Base-by-base conservation (phyloP, 164 flowering plant genomes). In the Houttuynia cordata region DNA sequence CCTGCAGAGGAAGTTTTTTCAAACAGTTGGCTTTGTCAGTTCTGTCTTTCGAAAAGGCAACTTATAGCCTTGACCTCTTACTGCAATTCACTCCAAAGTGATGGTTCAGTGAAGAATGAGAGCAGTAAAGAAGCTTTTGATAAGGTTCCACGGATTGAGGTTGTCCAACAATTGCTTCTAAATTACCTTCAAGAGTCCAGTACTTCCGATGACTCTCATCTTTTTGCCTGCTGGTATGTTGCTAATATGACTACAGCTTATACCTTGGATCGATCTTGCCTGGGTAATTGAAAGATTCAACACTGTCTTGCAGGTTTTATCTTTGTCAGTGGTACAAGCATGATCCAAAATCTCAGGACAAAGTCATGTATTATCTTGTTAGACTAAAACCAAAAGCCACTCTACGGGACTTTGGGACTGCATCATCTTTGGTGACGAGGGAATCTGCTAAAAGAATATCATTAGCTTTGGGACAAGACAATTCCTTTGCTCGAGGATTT, bases 241-340 rank as follows among this genome's bases (percentile, higher is more conserved):
- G 55, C 39, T 45, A 14, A 45, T 12, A 30, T 30, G 37, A 30
- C 37, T 30, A 12, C 49, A 12, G 12, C 17, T 12, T 7, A 12
- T 0, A 45, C 13, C 49, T 7, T 12, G 49, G 49, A 6, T 30
- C 37, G 37, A 30, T 30, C 37, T 30, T 30, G 37, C 6, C 2
- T 30, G 37, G 37, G 37, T 30, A 2, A 30, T 30, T 30, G 37
- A 30, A n/a, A n/a, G 37, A 30, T 30, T 50, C 30, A 45, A 20
- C 60, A 51, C 54, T 62, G 51, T 20, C 49, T 17, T 81, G 77
- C 88, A 91, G 99, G 99, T 88, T 86, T 75, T 87, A 88, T 76
- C 82, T 94, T 45, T 91, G 87, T 74, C 62, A 88, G 13, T 94
- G 99, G 99, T 87, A 74, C 77, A 94, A 94, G 78, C 95, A 91